Base-by-base conservation (phyloP, 139 green algal genomes). In the Spirogloea muscicola region DNA sequence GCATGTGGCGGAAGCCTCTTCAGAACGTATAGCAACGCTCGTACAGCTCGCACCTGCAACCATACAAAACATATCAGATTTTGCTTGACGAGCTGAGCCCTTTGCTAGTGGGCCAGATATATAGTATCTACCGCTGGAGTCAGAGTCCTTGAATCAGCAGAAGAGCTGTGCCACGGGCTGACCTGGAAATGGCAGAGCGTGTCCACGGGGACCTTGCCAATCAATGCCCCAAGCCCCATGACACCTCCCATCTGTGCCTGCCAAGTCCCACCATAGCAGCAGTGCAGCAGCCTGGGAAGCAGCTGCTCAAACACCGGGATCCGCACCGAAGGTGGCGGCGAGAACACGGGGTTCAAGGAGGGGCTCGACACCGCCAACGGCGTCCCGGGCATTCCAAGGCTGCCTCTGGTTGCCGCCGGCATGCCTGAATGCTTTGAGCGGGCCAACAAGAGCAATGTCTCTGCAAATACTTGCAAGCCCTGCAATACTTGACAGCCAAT, bases 211-310 rank as follows among this genome's bases (percentile, higher is more conserved):
- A 44, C 65, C 33, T 78, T 80, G 29, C 72, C 61, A 36, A 80
- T 63, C 10, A 80, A 51, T 34, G 65, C 72, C 13, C 72, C 72
- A 25, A 80, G 72, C n/a, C 88, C 91, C 6, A 84, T 77, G 3
- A 90, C 82, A 18, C 92, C 93, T 18, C 91, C 91, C 4, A 96
- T 75, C 25, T 89, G 85, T 3, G 78, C 72, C 3, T 89, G 65
- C 93, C 92, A 97, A 3, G 76, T 78, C 55, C 90, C 88, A 9
- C 89, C 87, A 59, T 92, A 95, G 83, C 93, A 97, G 46, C 63
- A 79, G 80, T 96, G 88, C 73, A 96, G 68, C 38, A 96, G 64
- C 7, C 90, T 86, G 1, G 80, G 79, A 33, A 94, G 51, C 34
- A 98, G 79, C 49, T 92, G 83, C 27, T 94, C 85, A 9, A 96